Evolutionary conservation across 805 yeast genomes (phyloP), one percentile per base, ranked within the genome.

Genomic region (Suhomyces pyralidae): DNA sequence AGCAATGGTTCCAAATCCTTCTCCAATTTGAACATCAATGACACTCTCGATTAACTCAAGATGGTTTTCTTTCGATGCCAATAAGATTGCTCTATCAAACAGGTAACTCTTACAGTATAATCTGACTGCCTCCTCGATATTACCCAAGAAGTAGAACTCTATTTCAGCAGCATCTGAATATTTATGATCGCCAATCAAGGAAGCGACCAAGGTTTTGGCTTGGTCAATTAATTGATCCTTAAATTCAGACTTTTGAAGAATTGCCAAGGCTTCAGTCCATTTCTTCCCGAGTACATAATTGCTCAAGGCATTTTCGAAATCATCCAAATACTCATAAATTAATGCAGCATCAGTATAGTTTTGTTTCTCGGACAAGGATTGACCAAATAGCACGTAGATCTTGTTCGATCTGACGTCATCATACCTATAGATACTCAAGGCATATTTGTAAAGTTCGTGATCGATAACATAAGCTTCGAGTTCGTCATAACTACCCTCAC

Each of bases 1-100:
- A 5, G 96, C 93, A 56, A 91, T 76, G 0, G 80, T 74, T 58
- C 96, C 96, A 69, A 91, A 94, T 1, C 96, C 94, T 66, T 93
- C 98, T 47, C 88, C 85, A 36, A 93, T 68, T 17, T 85, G 88
- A 1, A 85, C 81, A 58, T 90, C 96, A 47, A 91, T 80, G 12
- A 86, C 71, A 4, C 76, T 69, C 45, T 79, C 82, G 10, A 89
- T 68, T 25, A 86, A 66, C 12, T 81, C 83, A 0, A 61, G 49
- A 47, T 63, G 63, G 5, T 69, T 63, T 50, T 80, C 78, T 40
- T 76, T 76, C 17, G 71, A 64, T 5, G 89, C 85, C 22, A 87
- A 61, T 52, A 93, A 73, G 32, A 88, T 81, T 0, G 97, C 98
- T 43, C 82, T 85, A 48, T 85, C 91, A 65, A 80, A 94, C 51